Conservation (phyloP, 768 basidiomycete genomes). For the Tremella yokohamensis region DNA sequence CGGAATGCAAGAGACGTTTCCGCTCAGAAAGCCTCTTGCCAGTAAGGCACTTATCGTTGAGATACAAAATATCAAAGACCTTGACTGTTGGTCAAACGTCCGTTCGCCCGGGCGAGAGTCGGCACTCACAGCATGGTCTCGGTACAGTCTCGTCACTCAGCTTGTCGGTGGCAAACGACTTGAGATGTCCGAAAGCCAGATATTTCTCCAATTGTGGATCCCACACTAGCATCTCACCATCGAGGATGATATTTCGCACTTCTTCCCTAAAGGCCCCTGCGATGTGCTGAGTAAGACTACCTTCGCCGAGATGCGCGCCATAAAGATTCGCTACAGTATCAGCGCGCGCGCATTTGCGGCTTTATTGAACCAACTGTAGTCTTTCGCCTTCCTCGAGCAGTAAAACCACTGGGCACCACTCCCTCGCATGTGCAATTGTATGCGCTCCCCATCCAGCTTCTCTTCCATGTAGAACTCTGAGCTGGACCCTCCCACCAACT, state of each 20-base stretch:
- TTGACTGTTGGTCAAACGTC: too few species aligned
- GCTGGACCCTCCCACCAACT: conserved; percentile 65
- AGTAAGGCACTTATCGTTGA: conserved; percentile 67
- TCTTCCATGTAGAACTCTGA: conserved; percentile 86
- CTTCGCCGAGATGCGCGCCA: conserved; percentile 71
- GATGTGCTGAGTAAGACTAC: conserved; percentile 85
- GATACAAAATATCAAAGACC: conserved; percentile 86
- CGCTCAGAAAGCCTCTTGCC: conserved; percentile 69
- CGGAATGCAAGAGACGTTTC: conserved; percentile 67
- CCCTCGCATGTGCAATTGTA: conserved; percentile 89
- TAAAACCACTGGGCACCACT: conserved; percentile 77
- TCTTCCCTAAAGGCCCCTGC: conserved; percentile 68
- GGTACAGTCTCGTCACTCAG: conserved; percentile 56
- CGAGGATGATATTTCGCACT: conserved; percentile 81
- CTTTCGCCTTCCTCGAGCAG: conserved; percentile 68
- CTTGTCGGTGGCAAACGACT: conserved; percentile 82
- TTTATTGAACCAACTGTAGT: conserved; percentile 31
- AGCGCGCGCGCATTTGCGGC: conserved; percentile 42
- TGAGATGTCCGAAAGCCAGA: conserved; percentile 87
- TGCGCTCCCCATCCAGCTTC: conserved; percentile 93
- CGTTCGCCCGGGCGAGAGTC: too few species aligned
- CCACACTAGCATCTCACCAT: conserved; percentile 99
- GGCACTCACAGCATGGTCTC: conserved; percentile 86
- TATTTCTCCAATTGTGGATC: conserved; percentile 84
- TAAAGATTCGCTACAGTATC: conserved; percentile 79